Evolutionary conservation across 805 yeast species (phyloP), one percentile per base, ranked within the genome.

Genomic region (Saturnispora zaruensis): DNA sequence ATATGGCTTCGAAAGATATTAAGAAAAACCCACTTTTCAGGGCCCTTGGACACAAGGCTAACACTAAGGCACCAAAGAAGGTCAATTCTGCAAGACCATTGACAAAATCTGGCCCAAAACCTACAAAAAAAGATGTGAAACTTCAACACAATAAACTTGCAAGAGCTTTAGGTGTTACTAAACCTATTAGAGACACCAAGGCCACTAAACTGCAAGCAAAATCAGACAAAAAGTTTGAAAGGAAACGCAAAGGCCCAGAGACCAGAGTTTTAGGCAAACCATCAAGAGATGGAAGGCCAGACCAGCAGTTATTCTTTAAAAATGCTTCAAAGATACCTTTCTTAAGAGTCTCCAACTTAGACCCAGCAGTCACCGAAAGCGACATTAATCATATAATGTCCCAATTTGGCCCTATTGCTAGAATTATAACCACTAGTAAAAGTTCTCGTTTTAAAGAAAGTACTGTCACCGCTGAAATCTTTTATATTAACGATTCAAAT

Each of bases 331-430:
- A 46, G 5, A 53, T 58, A 7, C 56, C 54, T 24, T 58, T 67
- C 44, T 44, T 69, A 13, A 58, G 66, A 40, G 55, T 70, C 7
- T 50, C 49, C 14, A 70, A 70, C 48, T 46, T 70, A 6, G 59
- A 55, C 18, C 55, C 57, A 11, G 71, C 65, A 5, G 69, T 66
- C 0, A 48, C 64, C 1, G 56, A 59, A 14, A 45, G 51, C 4
- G 71, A 68, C 45, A 54, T 70, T n/a, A 47, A 38, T 25, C 42
- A 51, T 2, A 65, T 64, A 4, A 49, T 66, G 45, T 51, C 57
- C 3, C 34, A 25, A 9, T 49, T 65, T 9, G 62, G 68, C 2
- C 41, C 53, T 3, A 53, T 59, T 11, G 32, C 50, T 6, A 49
- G 46, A 46, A 61, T 57, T 50, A 52, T 45, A 23, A 49, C 41